phyloP scores from a whole-genome alignment of 441 rosid genomes.

The Jatropha multifida region DNA sequence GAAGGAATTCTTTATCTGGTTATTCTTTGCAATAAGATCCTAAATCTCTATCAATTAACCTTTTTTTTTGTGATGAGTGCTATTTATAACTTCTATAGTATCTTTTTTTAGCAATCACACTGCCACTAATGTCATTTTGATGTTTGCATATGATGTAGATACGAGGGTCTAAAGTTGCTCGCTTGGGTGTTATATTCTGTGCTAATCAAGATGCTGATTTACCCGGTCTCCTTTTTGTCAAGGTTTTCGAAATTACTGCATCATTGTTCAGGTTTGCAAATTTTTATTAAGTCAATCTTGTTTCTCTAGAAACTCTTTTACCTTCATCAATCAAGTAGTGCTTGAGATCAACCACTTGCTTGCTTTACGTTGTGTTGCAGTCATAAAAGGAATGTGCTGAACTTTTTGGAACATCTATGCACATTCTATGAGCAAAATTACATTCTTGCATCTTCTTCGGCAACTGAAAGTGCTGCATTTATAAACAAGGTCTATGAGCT shows the following conservation, averaged over 20 bases:
- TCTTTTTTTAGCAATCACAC: background rate
- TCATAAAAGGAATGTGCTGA: slow-evolving; percentile 66
- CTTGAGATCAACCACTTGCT: slow-evolving; percentile 16
- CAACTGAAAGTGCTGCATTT: slow-evolving; percentile 48
- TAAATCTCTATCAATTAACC: slow-evolving; percentile 8
- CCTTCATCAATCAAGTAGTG: background rate
- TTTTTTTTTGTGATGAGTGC: background rate
- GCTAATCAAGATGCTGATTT: slow-evolving; percentile 51
- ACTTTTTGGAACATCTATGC: slow-evolving; percentile 79
- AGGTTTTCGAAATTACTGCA: slow-evolving; percentile 65
- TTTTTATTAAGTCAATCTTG: slow-evolving; percentile 3
- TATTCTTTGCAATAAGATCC: slow-evolving; percentile 25
- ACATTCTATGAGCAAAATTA: slow-evolving; percentile 68
- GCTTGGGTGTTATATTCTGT: slow-evolving; percentile 81
- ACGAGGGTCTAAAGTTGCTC: slow-evolving; percentile 75
- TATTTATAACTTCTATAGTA: slow-evolving; percentile 3
- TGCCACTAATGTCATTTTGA: slow-evolving; percentile 27
- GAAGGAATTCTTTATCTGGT: slow-evolving; percentile 96
- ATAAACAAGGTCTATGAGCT: slow-evolving; percentile 68
- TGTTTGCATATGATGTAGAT: slow-evolving; percentile 50
- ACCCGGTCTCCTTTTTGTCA: slow-evolving; percentile 58
- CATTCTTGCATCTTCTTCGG: slow-evolving; percentile 48
- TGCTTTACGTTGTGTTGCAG: slow-evolving; percentile 49
- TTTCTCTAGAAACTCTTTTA: slow-evolving; percentile 2
- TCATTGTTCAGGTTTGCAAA: slow-evolving; percentile 71